These are phyloP conservation scores for Leccinellum rugosiceps DNA, from an alignment of 768 basidiomycete genomes.

Conservation along the genomic window DNA sequence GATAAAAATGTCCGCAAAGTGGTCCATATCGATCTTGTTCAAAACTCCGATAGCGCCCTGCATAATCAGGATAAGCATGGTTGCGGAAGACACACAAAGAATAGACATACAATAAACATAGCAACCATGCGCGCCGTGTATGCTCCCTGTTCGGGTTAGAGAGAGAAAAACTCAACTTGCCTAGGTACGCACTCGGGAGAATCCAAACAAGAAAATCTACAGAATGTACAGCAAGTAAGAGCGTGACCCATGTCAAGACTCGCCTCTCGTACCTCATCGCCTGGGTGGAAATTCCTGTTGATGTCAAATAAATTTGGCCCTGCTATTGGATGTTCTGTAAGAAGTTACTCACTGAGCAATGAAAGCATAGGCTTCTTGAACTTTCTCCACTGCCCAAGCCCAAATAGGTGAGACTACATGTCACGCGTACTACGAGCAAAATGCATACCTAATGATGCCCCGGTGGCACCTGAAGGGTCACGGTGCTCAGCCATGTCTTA, in stretches of 20 bases:
- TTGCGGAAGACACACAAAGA: background rate
- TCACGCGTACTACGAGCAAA: background rate
- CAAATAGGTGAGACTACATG: conserved; percentile 1
- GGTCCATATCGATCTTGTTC: conserved; percentile 67
- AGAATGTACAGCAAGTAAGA: conserved; percentile 11
- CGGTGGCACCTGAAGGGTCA: conserved; percentile 57
- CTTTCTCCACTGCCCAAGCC: conserved; percentile 53
- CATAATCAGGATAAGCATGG: background rate
- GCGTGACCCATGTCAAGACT: background rate
- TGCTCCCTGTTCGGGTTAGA: conserved; percentile 49
- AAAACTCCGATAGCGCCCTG: conserved; percentile 73
- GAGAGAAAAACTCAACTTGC: background rate
- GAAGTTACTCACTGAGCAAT: conserved; percentile 61
- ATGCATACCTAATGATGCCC: conserved; percentile 53
- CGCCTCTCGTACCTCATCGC: conserved; percentile 56
- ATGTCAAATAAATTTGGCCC: background rate
- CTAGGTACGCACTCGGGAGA: conserved; percentile 53
- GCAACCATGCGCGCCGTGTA: conserved; percentile 77
- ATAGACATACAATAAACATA: conserved; percentile 40
- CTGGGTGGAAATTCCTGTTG: conserved; percentile 62
- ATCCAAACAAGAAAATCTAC: conserved; percentile 76
- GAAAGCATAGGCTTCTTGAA: conserved; percentile 78
- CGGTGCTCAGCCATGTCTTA: conserved; percentile 7
- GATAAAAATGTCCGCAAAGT: conserved; percentile 62
- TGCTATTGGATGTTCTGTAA: background rate